phyloP scores from a whole-genome alignment of 2,329 filamentous ascomycete species.

The Cercospora zeae-maydis region DNA sequence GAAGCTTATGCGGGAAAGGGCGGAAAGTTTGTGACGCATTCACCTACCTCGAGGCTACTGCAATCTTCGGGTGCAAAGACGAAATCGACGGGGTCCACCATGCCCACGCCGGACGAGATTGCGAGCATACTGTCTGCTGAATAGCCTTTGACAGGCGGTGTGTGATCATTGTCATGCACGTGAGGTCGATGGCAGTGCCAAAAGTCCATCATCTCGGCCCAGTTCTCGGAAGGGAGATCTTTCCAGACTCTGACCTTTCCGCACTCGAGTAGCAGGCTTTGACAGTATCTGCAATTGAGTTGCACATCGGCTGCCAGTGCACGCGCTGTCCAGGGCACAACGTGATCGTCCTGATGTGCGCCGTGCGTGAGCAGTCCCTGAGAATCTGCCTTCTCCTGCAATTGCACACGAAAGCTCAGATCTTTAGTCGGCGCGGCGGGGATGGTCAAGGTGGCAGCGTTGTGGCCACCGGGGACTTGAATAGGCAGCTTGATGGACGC shows the following conservation, averaged over 20 bases:
- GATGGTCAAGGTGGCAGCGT: constrained; percentile 46
- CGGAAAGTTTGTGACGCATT: not conserved
- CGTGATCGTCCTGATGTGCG: constrained; percentile 32
- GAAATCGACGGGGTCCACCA: constrained; percentile 78
- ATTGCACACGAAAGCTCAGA: constrained; percentile 53
- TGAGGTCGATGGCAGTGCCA: constrained; percentile 97
- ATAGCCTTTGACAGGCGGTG: constrained; percentile 63
- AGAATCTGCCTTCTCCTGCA: constrained; percentile 41
- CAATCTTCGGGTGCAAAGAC: constrained; percentile 69
- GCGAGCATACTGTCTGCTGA: constrained; percentile 73
- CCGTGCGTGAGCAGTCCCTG: constrained; percentile 17
- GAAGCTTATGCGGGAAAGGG: not conserved
- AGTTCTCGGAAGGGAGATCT: constrained; percentile 91
- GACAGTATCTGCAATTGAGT: constrained; percentile 32
- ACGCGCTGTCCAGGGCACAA: constrained; percentile 45
- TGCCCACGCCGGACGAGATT: constrained; percentile 63
- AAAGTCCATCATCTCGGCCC: constrained; percentile 99
- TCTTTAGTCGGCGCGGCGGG: constrained; percentile 49
- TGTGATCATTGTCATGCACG: constrained; percentile 44
- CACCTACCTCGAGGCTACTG: constrained; percentile 43
- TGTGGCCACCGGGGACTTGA: constrained; percentile 41
- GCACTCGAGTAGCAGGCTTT: constrained; percentile 25
- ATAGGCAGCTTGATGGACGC: constrained; percentile 48
- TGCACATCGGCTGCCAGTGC: constrained; percentile 30
- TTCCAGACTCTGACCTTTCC: constrained; percentile 64